A percentile compares a stretch with the other conserved stretches of the same genome.
phyloP scores from a whole-genome alignment of 75 land plant species.

The Larix kaempferi region DNA sequence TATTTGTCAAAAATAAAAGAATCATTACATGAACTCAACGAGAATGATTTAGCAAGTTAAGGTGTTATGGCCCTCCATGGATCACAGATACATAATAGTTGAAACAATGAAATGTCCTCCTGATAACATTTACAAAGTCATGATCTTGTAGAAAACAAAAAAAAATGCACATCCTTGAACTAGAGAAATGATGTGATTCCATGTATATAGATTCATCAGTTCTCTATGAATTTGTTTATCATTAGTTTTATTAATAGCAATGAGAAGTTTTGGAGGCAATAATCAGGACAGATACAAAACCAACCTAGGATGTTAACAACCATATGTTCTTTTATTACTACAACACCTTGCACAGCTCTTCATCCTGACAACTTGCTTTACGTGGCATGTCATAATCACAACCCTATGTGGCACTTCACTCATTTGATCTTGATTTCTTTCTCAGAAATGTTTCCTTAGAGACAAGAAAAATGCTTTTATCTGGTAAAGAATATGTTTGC shows the following conservation, averaged over 20 bases:
- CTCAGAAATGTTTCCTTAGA: background rate
- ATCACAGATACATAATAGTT: background rate
- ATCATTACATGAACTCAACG: background rate
- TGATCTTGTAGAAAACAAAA: background rate
- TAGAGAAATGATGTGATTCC: background rate
- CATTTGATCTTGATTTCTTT: background rate
- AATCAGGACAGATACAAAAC: background rate
- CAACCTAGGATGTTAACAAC: background rate
- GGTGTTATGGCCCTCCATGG: background rate
- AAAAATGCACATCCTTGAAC: background rate
- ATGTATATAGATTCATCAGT: background rate
- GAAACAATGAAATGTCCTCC: background rate
- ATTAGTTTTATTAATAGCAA: background rate
- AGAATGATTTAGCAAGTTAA: background rate
- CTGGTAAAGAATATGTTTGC: background rate
- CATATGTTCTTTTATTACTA: background rate
- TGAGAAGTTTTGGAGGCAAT: background rate
- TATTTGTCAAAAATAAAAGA: background rate
- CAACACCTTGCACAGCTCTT: background rate
- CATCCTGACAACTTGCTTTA: constrained; percentile 4
- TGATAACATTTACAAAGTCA: background rate
- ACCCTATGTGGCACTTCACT: background rate
- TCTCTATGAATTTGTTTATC: background rate
- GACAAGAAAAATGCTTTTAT: background rate
- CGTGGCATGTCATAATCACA: background rate